Conservation (phyloP, 208 protist genomes). For the Acanthamoeba castellanii region DNA sequence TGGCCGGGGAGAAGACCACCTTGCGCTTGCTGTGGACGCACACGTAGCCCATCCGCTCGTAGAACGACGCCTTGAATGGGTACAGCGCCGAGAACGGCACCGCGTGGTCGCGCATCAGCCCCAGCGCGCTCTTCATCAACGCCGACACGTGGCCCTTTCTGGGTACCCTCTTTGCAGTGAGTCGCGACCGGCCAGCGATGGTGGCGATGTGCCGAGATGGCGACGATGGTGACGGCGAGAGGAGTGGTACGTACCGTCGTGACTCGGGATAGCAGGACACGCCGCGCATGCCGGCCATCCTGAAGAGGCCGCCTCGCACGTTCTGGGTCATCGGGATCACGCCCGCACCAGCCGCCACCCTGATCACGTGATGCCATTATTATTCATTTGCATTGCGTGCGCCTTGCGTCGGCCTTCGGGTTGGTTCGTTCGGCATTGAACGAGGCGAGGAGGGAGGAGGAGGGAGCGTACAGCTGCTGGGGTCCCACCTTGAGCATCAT, state of each 20-base stretch:
- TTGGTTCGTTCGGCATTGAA: neutral
- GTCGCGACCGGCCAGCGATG: no score
- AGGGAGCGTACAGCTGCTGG: neutral
- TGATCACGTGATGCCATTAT: neutral
- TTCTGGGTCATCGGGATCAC: constrained; percentile 71
- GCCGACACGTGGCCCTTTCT: constrained; percentile 43
- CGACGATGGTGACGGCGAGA: neutral
- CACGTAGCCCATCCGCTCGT: constrained; percentile 66
- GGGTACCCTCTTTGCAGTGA: no score
- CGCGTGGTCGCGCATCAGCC: neutral
- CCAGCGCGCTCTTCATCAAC: neutral
- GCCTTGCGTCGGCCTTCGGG: no score
- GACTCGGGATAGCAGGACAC: constrained; percentile 21
- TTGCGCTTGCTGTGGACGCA: constrained; percentile 20
- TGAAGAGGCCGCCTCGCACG: constrained; percentile 35
- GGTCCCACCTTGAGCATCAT: neutral
- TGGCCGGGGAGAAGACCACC: constrained; percentile 31
- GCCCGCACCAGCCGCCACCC: constrained; percentile 1
- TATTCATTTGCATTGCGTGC: neutral
- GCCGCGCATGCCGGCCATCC: constrained; percentile 46
- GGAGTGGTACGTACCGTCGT: neutral
- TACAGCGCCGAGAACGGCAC: constrained; percentile 59
- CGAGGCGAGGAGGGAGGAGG: neutral
- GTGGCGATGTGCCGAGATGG: neutral
- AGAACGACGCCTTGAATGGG: constrained; percentile 70